Conservation (phyloP, 2,329 filamentous ascomycete species). For the Mycosphaerelloides madeirae region DNA sequence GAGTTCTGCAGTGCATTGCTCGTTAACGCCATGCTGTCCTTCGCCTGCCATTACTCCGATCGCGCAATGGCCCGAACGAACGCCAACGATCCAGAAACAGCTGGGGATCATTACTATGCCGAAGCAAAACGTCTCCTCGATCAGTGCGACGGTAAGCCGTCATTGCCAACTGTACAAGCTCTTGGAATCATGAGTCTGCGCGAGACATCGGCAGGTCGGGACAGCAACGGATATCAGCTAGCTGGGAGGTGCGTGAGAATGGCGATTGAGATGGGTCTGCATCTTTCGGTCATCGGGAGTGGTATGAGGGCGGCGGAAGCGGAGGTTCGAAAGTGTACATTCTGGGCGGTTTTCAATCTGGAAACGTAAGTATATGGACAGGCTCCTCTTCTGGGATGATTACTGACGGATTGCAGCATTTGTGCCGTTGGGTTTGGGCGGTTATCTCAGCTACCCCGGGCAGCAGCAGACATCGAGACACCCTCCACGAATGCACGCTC, state of each 20-base stretch:
- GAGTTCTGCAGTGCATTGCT: constrained; percentile 60
- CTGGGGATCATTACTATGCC: constrained; percentile 70
- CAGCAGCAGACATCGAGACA: constrained; percentile 47
- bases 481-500: constrained; percentile 33
- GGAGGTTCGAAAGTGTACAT: constrained; percentile 48
- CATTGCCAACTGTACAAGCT: constrained; percentile 67
- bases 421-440: constrained; percentile 46
- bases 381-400: neutral
- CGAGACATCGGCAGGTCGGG: constrained; percentile 63
- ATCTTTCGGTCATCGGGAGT: constrained; percentile 42
- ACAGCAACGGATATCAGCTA: constrained; percentile 69
- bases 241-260: constrained; percentile 68
- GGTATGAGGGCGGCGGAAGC: constrained; percentile 39
- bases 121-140: constrained; percentile 61
- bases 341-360: constrained; percentile 50
- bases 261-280: constrained; percentile 66
- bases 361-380: constrained; percentile 38
- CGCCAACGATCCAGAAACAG: constrained; percentile 57
- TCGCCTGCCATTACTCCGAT: constrained; percentile 48
- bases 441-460: constrained; percentile 44
- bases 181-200: constrained; percentile 71
- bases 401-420: constrained; percentile 28
- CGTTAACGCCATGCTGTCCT: constrained; percentile 32
- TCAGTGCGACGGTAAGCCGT: constrained; percentile 52
- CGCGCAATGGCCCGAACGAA: constrained; percentile 60